These are phyloP conservation scores for Aspergillus steynii DNA, from an alignment of 495 filamentous ascomycete species.

Conservation along the genomic window DNA sequence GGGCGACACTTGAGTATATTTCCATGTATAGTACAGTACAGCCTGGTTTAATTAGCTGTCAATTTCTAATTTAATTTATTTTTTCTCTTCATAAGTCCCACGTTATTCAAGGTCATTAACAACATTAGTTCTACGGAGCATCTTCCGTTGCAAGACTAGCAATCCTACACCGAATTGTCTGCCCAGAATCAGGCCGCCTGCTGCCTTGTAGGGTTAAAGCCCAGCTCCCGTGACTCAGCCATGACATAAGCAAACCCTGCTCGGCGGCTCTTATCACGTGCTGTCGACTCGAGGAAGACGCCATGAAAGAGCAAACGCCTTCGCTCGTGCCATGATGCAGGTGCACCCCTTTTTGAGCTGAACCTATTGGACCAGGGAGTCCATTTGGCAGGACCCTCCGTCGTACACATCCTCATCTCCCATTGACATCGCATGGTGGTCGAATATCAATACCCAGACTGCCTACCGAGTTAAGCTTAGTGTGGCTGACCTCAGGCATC, in stretches of 20 bases:
- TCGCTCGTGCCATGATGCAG: not conserved
- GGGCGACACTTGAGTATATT: no score
- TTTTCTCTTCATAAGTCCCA: no score
- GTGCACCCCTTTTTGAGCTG: not conserved
- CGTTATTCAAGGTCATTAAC: no score
- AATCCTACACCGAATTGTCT: no score
- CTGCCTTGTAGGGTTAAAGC: not conserved
- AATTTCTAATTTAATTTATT: no score
- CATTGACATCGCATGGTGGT: not conserved
- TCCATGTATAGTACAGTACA: no score
- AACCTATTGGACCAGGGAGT: not conserved
- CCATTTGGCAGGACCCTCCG: not conserved
- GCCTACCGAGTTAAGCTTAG: constrained; percentile 3
- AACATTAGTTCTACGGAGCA: no score
- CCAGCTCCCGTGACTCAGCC: not conserved
- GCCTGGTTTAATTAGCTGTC: no score
- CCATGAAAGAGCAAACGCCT: not conserved
- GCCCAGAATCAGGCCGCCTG: not conserved
- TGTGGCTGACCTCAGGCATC: constrained; percentile 25
- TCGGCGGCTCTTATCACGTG: not conserved
- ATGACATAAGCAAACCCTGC: not conserved
- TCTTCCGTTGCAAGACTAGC: no score
- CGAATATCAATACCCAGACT: not conserved
- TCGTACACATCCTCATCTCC: not conserved
- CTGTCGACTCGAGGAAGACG: not conserved